Evolutionary conservation across 805 yeast species (phyloP).

Genomic region (Kurtzmaniella cleridarum): DNA sequence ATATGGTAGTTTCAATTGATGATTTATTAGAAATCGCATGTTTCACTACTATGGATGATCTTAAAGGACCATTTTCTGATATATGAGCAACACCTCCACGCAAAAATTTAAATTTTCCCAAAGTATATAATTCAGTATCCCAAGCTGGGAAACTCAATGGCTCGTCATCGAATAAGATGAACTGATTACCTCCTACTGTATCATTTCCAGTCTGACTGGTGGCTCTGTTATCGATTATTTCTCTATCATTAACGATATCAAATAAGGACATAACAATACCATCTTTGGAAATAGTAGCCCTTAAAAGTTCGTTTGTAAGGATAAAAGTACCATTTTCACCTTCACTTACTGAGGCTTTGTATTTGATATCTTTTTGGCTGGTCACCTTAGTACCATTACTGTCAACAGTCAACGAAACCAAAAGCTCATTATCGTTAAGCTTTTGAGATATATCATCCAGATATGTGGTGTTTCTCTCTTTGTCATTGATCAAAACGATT

Average conservation of each 20-base stretch:
- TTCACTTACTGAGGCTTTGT: conserved; percentile 46
- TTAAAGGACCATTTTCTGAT: conserved; percentile 48
- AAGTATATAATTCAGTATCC: conserved; percentile 92
- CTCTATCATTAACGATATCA: conserved; percentile 54
- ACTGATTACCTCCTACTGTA: conserved; percentile 67
- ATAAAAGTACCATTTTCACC: conserved; percentile 37
- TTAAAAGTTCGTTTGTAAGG: conserved; percentile 57
- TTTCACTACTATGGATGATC: conserved; percentile 57
- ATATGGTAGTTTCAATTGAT: conserved; percentile 59
- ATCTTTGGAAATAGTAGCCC: conserved; percentile 45
- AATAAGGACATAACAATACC: conserved; percentile 58
- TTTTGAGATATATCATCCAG: conserved; percentile 10
- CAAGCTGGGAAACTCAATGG: conserved; percentile 93
- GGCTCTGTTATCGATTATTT: conserved; percentile 55
- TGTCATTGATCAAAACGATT: conserved; percentile 34
- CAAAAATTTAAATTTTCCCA: conserved; percentile 58
- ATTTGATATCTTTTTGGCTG: conserved; percentile 19
- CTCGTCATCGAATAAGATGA: conserved; percentile 78
- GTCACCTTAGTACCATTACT: conserved; percentile 15
- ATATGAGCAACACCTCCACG: conserved; percentile 34
- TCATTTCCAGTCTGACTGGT: conserved; percentile 41
- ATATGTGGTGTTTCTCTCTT: conserved; percentile 1
- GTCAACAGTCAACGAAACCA: conserved; percentile 17
- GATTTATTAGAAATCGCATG: conserved; percentile 56
- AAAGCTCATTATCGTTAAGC: conserved; percentile 8